Conservation (phyloP, 1,284 basidiomycete species). For the Chalciporus sp. region DNA sequence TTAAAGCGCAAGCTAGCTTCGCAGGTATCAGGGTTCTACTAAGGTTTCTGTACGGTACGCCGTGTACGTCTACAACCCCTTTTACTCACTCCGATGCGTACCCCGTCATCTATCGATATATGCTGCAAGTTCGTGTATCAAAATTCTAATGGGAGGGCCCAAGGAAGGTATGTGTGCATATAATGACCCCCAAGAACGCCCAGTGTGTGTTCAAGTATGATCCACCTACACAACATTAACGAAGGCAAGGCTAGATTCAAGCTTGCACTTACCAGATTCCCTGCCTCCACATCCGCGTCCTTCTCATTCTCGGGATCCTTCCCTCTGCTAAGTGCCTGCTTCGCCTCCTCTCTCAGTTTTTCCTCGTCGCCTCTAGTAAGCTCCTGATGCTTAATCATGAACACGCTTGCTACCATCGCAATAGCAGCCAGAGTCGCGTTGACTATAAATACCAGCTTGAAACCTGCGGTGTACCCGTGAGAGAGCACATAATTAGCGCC, state of each 20-base stretch:
- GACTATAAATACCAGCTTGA: conserved; percentile 58
- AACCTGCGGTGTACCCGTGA: conserved; percentile 57
- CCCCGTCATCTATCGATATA: neutral
- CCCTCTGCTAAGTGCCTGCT: conserved; percentile 4
- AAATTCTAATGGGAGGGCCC: neutral
- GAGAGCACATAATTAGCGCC: conserved; percentile 47
- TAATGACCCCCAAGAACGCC: no score
- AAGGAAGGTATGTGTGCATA: neutral
- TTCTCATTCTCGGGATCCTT: neutral
- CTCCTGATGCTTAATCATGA: conserved; percentile 61
- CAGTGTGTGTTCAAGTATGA: no score
- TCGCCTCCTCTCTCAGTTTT: conserved; percentile 40
- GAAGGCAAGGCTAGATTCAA: no score
- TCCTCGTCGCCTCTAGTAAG: conserved; percentile 59
- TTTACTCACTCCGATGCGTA: neutral
- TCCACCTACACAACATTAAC: neutral
- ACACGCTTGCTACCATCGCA: conserved; percentile 51
- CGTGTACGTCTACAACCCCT: neutral
- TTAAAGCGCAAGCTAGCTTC: neutral
- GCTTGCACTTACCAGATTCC: conserved; percentile 1
- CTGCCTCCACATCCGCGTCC: neutral
- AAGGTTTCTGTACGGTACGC: neutral
- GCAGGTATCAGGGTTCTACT: neutral
- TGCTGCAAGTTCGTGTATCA: neutral
- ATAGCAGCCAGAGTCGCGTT: conserved; percentile 50